Conservation (phyloP, 495 filamentous ascomycete species). For the Penicillium cinerascens region DNA sequence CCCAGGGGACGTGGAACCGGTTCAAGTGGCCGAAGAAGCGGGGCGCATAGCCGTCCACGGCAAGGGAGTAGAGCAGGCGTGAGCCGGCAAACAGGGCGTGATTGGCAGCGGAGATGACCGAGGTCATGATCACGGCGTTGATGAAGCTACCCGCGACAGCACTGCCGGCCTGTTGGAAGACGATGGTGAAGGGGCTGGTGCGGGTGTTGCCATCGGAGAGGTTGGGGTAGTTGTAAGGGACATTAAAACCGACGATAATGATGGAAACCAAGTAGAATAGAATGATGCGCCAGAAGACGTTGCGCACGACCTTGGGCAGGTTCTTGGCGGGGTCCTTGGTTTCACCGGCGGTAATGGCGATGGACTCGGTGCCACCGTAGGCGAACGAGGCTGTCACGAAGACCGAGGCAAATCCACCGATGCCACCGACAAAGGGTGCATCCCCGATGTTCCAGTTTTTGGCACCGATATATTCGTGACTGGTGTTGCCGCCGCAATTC, state of each 20-base stretch:
- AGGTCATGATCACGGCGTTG: slow-evolving; percentile 56
- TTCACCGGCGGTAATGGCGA: slow-evolving; percentile 55
- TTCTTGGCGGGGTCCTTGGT: slow-evolving; percentile 47
- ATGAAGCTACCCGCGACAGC: slow-evolving; percentile 50
- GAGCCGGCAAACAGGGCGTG: slow-evolving; percentile 55
- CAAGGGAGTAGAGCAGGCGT: slow-evolving; percentile 49
- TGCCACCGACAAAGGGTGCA: slow-evolving; percentile 52
- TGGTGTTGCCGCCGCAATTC: slow-evolving; percentile 48
- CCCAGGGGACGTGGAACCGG: slow-evolving; percentile 55
- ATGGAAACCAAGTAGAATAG: slow-evolving; percentile 52
- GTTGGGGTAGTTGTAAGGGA: slow-evolving; percentile 49
- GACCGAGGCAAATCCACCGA: slow-evolving; percentile 51
- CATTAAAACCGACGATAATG: slow-evolving; percentile 49
- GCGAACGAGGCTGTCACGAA: slow-evolving; percentile 53
- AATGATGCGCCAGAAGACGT: slow-evolving; percentile 53
- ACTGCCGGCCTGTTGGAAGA: slow-evolving; percentile 49
- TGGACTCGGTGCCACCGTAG: slow-evolving; percentile 54
- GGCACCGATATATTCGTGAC: slow-evolving; percentile 44
- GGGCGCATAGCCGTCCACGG: slow-evolving; percentile 45
- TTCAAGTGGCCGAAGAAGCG: slow-evolving; percentile 48
- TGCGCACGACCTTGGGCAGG: slow-evolving; percentile 48
- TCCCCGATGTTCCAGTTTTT: slow-evolving; percentile 44
- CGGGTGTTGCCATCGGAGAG: slow-evolving; percentile 37
- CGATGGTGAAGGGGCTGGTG: slow-evolving; percentile 53
- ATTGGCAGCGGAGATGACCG: slow-evolving; percentile 50